Conservation (phyloP, 2,329 filamentous ascomycete species). For the Alternaria arbusti region DNA sequence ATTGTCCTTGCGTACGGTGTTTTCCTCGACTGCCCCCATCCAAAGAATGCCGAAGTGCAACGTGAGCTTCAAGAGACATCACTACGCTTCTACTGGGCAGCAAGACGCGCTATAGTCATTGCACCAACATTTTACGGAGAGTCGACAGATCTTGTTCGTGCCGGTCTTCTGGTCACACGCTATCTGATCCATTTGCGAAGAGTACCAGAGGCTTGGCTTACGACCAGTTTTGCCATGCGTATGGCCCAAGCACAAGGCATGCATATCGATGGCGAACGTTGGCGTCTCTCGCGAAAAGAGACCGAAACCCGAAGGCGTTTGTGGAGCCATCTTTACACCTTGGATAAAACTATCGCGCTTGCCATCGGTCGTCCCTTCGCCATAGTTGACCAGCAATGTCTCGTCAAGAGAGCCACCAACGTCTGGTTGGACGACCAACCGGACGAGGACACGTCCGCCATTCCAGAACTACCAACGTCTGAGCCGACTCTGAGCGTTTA, state of each 20-base stretch:
- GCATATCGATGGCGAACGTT: constrained; percentile 53
- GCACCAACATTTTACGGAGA: constrained; percentile 53
- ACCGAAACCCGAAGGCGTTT: constrained; percentile 49
- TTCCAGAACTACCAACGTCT: constrained; percentile 29
- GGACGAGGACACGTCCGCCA: constrained; percentile 36
- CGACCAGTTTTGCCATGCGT: constrained; percentile 52
- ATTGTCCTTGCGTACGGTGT: constrained; percentile 51
- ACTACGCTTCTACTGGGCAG: constrained; percentile 52
- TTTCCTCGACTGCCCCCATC: constrained; percentile 45
- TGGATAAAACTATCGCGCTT: constrained; percentile 51
- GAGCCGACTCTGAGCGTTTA: constrained; percentile 47
- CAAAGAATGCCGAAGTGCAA: constrained; percentile 43
- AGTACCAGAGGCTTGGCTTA: constrained; percentile 52
- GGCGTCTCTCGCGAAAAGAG: constrained; percentile 47
- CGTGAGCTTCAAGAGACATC: constrained; percentile 49
- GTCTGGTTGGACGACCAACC: constrained; percentile 48
- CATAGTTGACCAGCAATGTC: constrained; percentile 50
- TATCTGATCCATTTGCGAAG: constrained; percentile 51
- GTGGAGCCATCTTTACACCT: constrained; percentile 51
- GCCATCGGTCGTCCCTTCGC: constrained; percentile 51
- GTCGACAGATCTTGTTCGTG: constrained; percentile 50
- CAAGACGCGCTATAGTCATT: constrained; percentile 50
- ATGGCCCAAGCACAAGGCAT: constrained; percentile 55
- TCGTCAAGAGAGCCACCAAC: constrained; percentile 48
- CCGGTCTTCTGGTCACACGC: constrained; percentile 50